Evolutionary conservation across 768 basidiomycete species (phyloP).

Genomic region (Cyathus striatus): DNA sequence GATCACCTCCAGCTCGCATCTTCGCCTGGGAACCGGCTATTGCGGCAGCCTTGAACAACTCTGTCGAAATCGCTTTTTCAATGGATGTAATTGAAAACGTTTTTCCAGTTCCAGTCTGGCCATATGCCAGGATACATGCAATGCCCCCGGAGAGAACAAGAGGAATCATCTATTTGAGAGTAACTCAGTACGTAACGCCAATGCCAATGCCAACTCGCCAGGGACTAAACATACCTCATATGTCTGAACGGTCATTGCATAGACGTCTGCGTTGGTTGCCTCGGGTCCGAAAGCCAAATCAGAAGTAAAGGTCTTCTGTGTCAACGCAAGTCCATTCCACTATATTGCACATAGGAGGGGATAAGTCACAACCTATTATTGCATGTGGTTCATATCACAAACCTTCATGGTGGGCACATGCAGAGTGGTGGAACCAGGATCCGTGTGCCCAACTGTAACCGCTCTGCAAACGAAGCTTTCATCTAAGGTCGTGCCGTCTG

Average conservation of each 20-base stretch:
- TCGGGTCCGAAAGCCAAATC: not conserved
- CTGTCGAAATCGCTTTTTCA: not conserved
- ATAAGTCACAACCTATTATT: not conserved
- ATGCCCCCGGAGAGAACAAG: not conserved
- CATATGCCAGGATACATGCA: not conserved
- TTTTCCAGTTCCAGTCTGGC: slow-evolving; percentile 1
- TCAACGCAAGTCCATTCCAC: not conserved
- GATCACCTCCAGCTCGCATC: not conserved
- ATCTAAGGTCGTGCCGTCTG: not conserved
- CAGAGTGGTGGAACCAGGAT: not conserved
- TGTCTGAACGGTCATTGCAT: not conserved
- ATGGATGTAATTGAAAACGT: not conserved
- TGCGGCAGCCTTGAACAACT: not conserved
- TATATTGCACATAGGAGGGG: not conserved
- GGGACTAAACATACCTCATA: not conserved
- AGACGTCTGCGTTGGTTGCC: not conserved
- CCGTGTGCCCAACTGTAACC: not conserved
- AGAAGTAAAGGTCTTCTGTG: not conserved
- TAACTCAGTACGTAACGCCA: not conserved
- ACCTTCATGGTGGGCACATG: slow-evolving; percentile 1
- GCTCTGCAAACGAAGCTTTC: not conserved
- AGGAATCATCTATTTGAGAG: not conserved
- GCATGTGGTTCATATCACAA: not conserved
- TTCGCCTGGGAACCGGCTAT: not conserved
- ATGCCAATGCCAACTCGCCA: not conserved